These are phyloP conservation scores for Gaeumannomyces tritici DNA, from an alignment of 2,329 filamentous ascomycete genomes.

Conservation along the genomic window DNA sequence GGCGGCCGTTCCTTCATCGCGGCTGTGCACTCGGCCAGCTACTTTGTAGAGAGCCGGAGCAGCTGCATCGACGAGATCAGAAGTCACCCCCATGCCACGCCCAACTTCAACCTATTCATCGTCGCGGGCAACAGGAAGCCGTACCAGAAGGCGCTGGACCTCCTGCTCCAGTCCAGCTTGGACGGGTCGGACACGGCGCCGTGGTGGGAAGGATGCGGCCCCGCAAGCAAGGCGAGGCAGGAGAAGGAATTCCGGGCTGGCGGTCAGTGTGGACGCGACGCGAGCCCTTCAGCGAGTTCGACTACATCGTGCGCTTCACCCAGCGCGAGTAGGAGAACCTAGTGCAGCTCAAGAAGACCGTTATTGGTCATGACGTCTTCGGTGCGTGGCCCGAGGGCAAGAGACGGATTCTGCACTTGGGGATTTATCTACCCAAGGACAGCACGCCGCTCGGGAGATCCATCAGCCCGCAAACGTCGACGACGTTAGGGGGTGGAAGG, in stretches of 20 bases:
- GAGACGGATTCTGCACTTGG: slow-evolving; percentile 16
- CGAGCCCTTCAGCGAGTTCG: neutral
- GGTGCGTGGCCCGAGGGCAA: slow-evolving; percentile 8
- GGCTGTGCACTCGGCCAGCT: neutral
- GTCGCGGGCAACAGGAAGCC: neutral
- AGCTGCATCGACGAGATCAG: neutral
- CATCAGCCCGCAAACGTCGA: neutral
- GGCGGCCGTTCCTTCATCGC: neutral
- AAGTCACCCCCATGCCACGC: neutral
- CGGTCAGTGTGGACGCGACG: neutral
- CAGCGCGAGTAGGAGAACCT: neutral
- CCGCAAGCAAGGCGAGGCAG: neutral
- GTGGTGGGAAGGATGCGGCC: neutral
- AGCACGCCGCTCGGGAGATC: neutral
- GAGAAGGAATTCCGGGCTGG: neutral
- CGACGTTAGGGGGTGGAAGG: neutral
- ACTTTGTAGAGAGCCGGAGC: neutral
- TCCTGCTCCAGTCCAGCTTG: neutral
- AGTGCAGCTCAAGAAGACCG: neutral
- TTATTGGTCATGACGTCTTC: neutral
- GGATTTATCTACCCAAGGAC: slow-evolving; percentile 10
- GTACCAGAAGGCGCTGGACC: neutral
- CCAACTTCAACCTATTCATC: neutral
- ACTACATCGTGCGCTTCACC: slow-evolving; percentile 1
- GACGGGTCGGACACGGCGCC: neutral